These are phyloP conservation scores for Laguncularia racemosa DNA, from an alignment of 345 rosid genomes.

Conservation along the genomic window DNA sequence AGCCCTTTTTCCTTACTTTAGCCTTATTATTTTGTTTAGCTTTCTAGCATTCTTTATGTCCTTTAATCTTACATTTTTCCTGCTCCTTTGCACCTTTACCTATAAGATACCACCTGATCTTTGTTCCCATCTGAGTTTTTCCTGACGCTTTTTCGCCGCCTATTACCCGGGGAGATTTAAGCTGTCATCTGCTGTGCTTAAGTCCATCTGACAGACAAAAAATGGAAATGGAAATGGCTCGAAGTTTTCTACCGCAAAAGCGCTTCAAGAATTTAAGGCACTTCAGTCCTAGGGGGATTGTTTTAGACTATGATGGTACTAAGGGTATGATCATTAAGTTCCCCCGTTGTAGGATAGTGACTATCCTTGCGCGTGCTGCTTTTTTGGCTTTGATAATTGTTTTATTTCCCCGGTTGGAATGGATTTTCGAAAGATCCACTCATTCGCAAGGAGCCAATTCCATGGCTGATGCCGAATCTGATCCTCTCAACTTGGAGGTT, in stretches of 20 bases:
- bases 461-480: constrained; percentile 9
- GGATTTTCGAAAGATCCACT: constrained; percentile 9
- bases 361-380: constrained; percentile 27
- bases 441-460: not conserved
- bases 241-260: constrained; percentile 25
- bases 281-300: constrained; percentile 3
- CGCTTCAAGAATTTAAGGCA: constrained; percentile 15
- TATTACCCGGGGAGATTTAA: not conserved
- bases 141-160: not conserved
- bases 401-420: constrained; percentile 25
- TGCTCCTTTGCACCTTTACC: constrained; percentile 14
- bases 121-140: constrained; percentile 4
- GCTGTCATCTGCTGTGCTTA: too few relatives aligned
- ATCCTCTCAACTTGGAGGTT: constrained; percentile 9
- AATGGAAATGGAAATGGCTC: constrained; percentile 35
- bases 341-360: constrained; percentile 28
- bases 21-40: not conserved
- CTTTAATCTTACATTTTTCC: constrained; percentile 8
- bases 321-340: constrained; percentile 25
- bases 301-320: constrained; percentile 5
- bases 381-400: constrained; percentile 37
- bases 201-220: not conserved
- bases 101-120: constrained; percentile 8
- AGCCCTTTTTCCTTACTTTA: not conserved
- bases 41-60: constrained; percentile 4